Percentiles rank a stretch among this genome's conserved stretches.
These are phyloP conservation scores for Ophiorrhiza pumila DNA, from an alignment of 257 asterid genomes.

Conservation along the genomic window DNA sequence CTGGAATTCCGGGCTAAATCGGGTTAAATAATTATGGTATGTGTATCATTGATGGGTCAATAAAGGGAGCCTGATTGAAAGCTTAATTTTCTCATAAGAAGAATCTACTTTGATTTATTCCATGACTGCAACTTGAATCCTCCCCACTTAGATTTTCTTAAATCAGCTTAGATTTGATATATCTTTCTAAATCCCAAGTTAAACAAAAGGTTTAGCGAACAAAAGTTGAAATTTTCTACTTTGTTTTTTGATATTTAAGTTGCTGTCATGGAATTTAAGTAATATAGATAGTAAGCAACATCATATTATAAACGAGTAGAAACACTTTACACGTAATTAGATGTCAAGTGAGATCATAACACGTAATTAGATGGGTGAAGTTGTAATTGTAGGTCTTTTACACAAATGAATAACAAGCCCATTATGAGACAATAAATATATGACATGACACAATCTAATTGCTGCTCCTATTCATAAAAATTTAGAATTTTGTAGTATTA, in stretches of 20 bases:
- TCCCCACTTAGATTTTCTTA: neutral
- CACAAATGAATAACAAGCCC: neutral
- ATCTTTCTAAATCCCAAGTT: neutral
- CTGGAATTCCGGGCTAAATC: neutral
- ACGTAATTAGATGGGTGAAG: neutral
- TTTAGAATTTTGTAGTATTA: neutral
- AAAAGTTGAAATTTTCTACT: neutral
- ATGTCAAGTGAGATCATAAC: too few species aligned
- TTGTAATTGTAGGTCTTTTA: neutral
- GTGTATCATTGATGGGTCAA: neutral
- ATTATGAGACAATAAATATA: neutral
- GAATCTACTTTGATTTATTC: neutral
- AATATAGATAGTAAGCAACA: too few species aligned
- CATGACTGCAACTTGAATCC: neutral
- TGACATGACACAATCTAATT: neutral
- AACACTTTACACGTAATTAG: too few species aligned
- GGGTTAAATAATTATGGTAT: neutral
- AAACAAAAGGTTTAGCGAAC: neutral
- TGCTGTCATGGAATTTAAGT: too few species aligned
- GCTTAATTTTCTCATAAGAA: neutral
- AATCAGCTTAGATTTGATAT: neutral
- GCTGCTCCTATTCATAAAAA: neutral
- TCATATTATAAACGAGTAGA: too few species aligned
- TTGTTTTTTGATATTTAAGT: too few species aligned
- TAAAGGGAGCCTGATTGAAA: neutral